Percentiles rank a stretch among this genome's conserved stretches.
These are phyloP conservation scores for Bolboschoenus planiculmis DNA, from an alignment of 176 grass and related monocot genomes.

Conservation along the genomic window DNA sequence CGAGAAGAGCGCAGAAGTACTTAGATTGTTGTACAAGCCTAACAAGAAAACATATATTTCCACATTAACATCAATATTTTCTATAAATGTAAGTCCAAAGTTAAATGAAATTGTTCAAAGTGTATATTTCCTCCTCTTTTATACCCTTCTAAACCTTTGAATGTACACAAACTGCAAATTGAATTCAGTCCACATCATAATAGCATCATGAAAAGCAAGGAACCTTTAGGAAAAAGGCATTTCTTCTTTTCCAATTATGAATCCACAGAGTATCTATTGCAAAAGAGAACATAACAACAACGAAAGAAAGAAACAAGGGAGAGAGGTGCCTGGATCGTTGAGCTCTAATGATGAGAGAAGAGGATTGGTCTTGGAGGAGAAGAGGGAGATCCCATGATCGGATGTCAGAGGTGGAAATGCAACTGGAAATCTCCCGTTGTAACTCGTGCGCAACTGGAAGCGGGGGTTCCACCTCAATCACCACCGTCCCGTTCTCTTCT, in stretches of 20 bases:
- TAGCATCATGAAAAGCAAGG: not conserved
- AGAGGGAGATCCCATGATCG: slow-evolving; percentile 4
- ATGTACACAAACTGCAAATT: too few relatives aligned
- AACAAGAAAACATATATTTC: not conserved
- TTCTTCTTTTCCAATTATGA: not conserved
- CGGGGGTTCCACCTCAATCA: not conserved
- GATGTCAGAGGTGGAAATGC: not conserved
- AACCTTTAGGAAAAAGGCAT: too few relatives aligned
- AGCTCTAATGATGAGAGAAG: not conserved
- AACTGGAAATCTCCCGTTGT: not conserved
- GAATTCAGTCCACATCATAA: not conserved
- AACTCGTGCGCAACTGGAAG: not conserved
- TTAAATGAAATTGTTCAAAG: not conserved
- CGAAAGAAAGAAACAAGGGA: not conserved
- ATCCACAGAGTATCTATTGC: not conserved
- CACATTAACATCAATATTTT: not conserved
- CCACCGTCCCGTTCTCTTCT: not conserved
- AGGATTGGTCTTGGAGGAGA: not conserved
- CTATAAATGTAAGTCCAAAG: not conserved
- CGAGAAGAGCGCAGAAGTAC: not conserved
- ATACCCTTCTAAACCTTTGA: not conserved
- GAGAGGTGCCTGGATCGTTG: not conserved
- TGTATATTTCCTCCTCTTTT: not conserved
- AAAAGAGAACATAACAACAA: not conserved
- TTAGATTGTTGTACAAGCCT: slow-evolving; percentile 8